Evolutionary conservation across 2,329 filamentous ascomycete genomes (phyloP).

Genomic region (Stylonectria norvegica): DNA sequence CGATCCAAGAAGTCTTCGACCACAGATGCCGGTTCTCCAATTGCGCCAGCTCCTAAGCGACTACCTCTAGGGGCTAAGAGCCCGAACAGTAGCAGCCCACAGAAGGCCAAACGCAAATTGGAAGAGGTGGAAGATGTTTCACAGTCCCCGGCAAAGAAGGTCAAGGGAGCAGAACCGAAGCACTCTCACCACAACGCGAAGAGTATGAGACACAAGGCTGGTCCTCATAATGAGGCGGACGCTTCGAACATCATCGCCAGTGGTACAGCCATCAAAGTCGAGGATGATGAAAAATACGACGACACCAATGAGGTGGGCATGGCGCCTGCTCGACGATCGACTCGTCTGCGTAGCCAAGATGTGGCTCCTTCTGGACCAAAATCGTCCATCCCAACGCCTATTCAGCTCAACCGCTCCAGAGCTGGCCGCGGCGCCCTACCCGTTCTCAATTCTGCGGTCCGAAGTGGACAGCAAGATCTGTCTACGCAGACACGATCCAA

Average conservation of each 20-base stretch:
- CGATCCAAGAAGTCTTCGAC: conserved; percentile 27
- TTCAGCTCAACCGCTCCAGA: conserved; percentile 29
- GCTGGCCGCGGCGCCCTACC: conserved; percentile 21
- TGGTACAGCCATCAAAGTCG: conserved; percentile 1
- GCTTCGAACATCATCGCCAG: conserved; percentile 4
- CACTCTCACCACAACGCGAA: conserved; percentile 21
- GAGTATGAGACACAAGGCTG: conserved; percentile 12
- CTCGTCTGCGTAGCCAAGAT: conserved; percentile 29
- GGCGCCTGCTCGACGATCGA: conserved; percentile 29
- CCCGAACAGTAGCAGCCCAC: conserved; percentile 34
- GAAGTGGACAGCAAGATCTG: conserved; percentile 32
- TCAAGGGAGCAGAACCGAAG: conserved; percentile 22
- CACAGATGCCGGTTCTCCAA: conserved; percentile 31
- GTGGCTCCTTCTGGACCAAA: conserved; percentile 17
- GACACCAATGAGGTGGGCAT: conserved; percentile 14
- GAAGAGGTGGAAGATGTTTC: conserved; percentile 18
- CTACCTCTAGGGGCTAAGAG: conserved; percentile 34
- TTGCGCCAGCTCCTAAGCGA: conserved; percentile 25
- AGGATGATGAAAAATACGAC: conserved; percentile 9
- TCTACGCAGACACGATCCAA: conserved; percentile 33
- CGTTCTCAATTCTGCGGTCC: conserved; percentile 23
- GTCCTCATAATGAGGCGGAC: too few relatives aligned
- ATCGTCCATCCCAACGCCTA: conserved; percentile 35
- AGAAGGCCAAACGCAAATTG: conserved; percentile 33
- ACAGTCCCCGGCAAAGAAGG: conserved; percentile 21